Evolutionary conservation across 257 asterid species (phyloP).

Genomic region (Solanum piurae): DNA sequence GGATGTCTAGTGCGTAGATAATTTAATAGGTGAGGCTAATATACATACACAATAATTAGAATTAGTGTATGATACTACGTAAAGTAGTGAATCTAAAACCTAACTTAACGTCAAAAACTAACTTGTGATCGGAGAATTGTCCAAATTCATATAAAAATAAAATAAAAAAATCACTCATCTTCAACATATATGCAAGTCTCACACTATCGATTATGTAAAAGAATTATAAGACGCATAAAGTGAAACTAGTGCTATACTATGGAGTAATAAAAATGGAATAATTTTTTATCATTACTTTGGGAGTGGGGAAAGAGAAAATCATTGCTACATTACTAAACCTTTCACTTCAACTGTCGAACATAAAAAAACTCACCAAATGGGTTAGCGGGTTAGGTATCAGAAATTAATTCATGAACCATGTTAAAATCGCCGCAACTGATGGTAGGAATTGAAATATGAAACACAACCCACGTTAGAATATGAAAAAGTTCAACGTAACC

Average conservation of each 20-base stretch:
- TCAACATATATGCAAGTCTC: neutral
- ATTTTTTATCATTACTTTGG: neutral
- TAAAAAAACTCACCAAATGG: neutral
- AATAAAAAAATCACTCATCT: neutral
- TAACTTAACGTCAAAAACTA: neutral
- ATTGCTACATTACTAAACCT: neutral
- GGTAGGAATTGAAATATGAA: neutral
- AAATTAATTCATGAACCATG: neutral
- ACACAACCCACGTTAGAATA: neutral
- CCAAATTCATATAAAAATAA: neutral
- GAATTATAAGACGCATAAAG: neutral
- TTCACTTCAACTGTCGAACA: neutral
- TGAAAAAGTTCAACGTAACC: neutral
- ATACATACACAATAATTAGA: too few species aligned
- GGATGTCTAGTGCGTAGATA: neutral
- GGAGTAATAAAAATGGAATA: neutral
- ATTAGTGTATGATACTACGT: neutral
- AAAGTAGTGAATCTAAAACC: neutral
- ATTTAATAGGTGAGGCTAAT: neutral
- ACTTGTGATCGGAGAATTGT: neutral
- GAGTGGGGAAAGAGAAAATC: neutral
- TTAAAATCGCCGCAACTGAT: neutral
- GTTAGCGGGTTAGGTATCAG: neutral
- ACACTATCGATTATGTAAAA: neutral
- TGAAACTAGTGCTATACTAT: neutral